Evolutionary conservation across 306 rosid species (phyloP).

Genomic region (Arachis stenosperma): DNA sequence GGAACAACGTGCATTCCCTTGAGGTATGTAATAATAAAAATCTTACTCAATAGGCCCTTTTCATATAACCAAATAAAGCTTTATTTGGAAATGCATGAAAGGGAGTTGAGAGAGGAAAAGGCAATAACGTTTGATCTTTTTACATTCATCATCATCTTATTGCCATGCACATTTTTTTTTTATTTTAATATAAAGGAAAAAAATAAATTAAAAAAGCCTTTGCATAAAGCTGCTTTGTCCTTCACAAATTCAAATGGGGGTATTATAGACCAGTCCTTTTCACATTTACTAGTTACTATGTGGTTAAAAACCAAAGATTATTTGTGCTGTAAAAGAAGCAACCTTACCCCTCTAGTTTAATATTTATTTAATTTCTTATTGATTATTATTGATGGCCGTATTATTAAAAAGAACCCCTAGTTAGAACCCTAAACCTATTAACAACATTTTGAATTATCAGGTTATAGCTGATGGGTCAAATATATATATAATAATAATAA

Average conservation of each 20-base stretch:
- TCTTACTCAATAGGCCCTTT: conserved; percentile 13
- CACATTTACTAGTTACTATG: conserved; percentile 48
- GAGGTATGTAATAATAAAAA: conserved; percentile 53
- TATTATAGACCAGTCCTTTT: conserved; percentile 52
- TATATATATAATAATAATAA: background rate
- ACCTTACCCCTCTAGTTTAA: conserved; percentile 21
- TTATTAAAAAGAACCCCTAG: conserved; percentile 33
- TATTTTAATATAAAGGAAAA: conserved; percentile 22
- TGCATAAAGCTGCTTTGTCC: conserved; percentile 66
- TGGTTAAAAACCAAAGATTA: conserved; percentile 20
- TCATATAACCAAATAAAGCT: conserved; percentile 36
- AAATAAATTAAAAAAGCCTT: conserved; percentile 51
- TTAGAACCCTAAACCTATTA: conserved; percentile 40
- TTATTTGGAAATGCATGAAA: conserved; percentile 56
- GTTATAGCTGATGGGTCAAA: conserved; percentile 20
- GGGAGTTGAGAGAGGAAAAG: conserved; percentile 51
- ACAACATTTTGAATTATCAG: conserved; percentile 35
- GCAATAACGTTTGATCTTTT: conserved; percentile 62
- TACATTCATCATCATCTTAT: conserved; percentile 32
- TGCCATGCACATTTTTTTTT: conserved; percentile 49
- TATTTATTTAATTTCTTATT: background rate
- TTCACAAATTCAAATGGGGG: conserved; percentile 50
- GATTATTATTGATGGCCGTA: conserved; percentile 28
- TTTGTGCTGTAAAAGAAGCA: conserved; percentile 35
- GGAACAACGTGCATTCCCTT: conserved; percentile 55